Conservation (phyloP, 2,329 filamentous ascomycete genomes). For the Ophiostoma tasmaniense region DNA sequence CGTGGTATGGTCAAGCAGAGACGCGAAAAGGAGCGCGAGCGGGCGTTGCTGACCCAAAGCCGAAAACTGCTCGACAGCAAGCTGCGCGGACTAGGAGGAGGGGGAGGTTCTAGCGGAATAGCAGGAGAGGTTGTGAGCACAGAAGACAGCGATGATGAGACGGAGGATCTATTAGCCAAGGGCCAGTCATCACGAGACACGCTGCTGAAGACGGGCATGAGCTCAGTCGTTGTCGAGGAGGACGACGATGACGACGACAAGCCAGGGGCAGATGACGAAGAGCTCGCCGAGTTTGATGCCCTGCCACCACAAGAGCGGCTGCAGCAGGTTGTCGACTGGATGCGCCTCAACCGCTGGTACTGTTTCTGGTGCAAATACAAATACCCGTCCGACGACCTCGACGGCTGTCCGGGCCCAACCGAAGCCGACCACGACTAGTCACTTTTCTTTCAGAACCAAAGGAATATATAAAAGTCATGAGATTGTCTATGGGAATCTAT, state of each 20-base stretch:
- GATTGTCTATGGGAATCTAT: conserved; percentile 3
- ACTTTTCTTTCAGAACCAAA: not conserved
- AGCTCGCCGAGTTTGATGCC: conserved; percentile 71
- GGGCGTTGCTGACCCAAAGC: conserved; percentile 55
- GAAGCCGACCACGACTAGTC: conserved; percentile 69
- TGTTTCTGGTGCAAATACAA: conserved; percentile 94
- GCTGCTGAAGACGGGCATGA: conserved; percentile 4
- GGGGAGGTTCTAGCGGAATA: conserved; percentile 46
- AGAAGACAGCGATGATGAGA: conserved; percentile 53
- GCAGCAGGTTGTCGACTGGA: conserved; percentile 53
- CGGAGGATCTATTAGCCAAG: conserved; percentile 35
- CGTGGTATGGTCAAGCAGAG: conserved; percentile 63
- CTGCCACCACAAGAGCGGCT: conserved; percentile 60
- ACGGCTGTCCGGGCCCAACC: conserved; percentile 77
- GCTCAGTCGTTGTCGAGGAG: conserved; percentile 57
- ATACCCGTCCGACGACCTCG: conserved; percentile 67
- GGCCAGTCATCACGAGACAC: conserved; percentile 45
- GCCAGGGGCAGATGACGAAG: conserved; percentile 67
- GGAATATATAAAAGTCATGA: not conserved
- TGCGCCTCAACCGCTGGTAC: conserved; percentile 67
- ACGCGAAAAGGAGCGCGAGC: conserved; percentile 60
- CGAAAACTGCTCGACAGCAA: conserved; percentile 29
- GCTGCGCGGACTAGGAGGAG: conserved; percentile 31
- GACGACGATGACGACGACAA: conserved; percentile 71
- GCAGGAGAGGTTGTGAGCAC: conserved; percentile 50